Conservation (phyloP, 805 yeast species). For the Candida peoriensis region DNA sequence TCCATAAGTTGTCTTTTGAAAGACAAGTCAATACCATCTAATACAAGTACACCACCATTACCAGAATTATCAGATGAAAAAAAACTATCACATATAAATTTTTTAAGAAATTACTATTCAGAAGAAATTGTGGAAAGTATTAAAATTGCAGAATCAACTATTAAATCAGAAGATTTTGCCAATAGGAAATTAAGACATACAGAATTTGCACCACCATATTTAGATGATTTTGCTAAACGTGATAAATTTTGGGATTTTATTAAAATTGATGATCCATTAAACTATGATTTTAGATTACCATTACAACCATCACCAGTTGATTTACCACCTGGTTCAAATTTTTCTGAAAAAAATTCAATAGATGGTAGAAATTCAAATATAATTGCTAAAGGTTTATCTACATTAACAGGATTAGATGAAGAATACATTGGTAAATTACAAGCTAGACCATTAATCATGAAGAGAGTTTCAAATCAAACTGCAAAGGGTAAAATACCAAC, state of each 20-base stretch:
- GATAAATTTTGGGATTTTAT: conserved; percentile 75
- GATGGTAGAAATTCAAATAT: conserved; percentile 17
- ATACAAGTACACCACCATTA: conserved; percentile 3
- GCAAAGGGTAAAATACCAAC: conserved; percentile 85
- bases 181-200: conserved; percentile 35
- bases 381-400: conserved; percentile 49
- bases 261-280: conserved; percentile 46
- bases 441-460: conserved; percentile 64
- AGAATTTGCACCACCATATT: conserved; percentile 63
- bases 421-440: conserved; percentile 55
- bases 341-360: conserved; percentile 19
- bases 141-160: conserved; percentile 69
- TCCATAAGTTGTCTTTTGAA: too few species aligned
- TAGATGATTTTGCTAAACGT: conserved; percentile 62
- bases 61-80: conserved; percentile 7
- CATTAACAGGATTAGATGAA: conserved; percentile 62
- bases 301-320: conserved; percentile 53
- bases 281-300: conserved; percentile 45
- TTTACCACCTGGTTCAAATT: conserved; percentile 45
- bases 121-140: conserved; percentile 79
- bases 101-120: conserved; percentile 69
- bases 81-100: conserved; percentile 26
- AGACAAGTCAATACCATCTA: too few species aligned
- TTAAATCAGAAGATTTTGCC: conserved; percentile 58
- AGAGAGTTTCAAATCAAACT: conserved; percentile 86